These are phyloP conservation scores for Termitomyces sp. DNA, from an alignment of 768 basidiomycete genomes.

Conservation along the genomic window DNA sequence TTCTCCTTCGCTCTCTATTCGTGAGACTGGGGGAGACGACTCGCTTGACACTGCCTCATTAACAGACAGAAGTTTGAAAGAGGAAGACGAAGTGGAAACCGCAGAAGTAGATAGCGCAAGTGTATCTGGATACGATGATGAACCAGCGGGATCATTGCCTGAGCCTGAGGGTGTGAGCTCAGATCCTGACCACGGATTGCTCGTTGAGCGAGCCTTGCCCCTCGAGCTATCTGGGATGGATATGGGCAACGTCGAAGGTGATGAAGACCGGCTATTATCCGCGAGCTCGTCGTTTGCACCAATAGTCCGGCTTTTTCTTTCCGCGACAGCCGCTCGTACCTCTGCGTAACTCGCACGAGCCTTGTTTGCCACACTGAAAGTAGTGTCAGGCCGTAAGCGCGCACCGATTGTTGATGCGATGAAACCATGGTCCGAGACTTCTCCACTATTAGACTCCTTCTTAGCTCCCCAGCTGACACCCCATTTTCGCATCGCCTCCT, in stretches of 20 bases:
- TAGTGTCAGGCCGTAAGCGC: conserved; percentile 26
- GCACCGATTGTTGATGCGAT: conserved; percentile 31
- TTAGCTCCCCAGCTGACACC: conserved; percentile 76
- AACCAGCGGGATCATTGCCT: neutral
- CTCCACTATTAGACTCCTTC: conserved; percentile 45
- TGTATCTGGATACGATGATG: conserved; percentile 15
- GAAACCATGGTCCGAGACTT: conserved; percentile 36
- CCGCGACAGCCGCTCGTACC: conserved; percentile 70
- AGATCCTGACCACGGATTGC: conserved; percentile 12
- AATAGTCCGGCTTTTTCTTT: conserved; percentile 42
- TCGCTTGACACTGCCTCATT: conserved; percentile 12
- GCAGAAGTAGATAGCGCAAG: conserved; percentile 12
- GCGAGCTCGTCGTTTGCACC: conserved; percentile 22
- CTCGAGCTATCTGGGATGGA: conserved; percentile 14
- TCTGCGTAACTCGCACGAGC: conserved; percentile 64
- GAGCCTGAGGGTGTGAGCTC: conserved; percentile 8
- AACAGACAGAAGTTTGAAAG: conserved; percentile 14
- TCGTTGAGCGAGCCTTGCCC: conserved; percentile 11
- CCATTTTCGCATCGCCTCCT: conserved; percentile 92
- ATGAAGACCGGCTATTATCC: conserved; percentile 18
- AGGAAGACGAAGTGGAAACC: conserved; percentile 17
- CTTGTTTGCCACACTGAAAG: conserved; percentile 28
- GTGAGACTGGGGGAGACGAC: conserved; percentile 31
- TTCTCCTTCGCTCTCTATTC: conserved; percentile 27
- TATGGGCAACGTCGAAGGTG: conserved; percentile 13